Base-by-base conservation (phyloP, 2,329 filamentous ascomycete genomes). In the Bipolaris cookei region DNA sequence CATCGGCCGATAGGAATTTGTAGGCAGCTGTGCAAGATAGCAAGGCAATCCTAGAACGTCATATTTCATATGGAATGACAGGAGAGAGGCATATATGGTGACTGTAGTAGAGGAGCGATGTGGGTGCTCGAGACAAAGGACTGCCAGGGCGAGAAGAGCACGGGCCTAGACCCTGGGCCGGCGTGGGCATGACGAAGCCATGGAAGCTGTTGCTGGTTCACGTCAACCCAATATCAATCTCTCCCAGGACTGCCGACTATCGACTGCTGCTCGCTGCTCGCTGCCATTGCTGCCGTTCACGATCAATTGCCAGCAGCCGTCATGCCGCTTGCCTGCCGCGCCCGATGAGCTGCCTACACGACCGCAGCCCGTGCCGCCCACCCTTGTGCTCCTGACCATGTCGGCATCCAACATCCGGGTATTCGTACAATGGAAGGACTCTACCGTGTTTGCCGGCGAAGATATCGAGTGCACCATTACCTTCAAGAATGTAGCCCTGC, bases 391-490 rank as follows among this genome's bases (percentile, higher is more conserved):
- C 67, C 64, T 56, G 66, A 76, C 66, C 69, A 77, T 66, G 64
- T 64, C 63, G 59, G 51, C 66, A 49, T 76, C 73, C 65, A 94
- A 96, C 81, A 92, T 99, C 76, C 90, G 93, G 77, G 94, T 97
- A 78, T 97, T 94, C 77, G 91, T 99, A 77, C 88, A 89, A 80
- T 99, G 94, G 90, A 90, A 92, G 76, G 91, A 96, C 74, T 88
- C 94, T 77, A 93, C 91, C 61, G 91, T 99, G 70, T 99, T 98
- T 79, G 91, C 95, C 55, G 95, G 95, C 78, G 95, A 99, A 82
- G 90, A 97, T 73, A 86, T 98, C 72, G 91, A 93, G 80, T 98
- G 95, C 79, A 92, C 89, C 66, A 96, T 99, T 76, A 97, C 91
- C 48, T 99, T 99, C 80, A 94, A 90, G 79, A 99, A 99, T 76